A percentile compares a stretch with the other conserved stretches of the same genome.
Conservation (phyloP, 495 filamentous ascomycete genomes). For the Filosporella fistucella region DNA sequence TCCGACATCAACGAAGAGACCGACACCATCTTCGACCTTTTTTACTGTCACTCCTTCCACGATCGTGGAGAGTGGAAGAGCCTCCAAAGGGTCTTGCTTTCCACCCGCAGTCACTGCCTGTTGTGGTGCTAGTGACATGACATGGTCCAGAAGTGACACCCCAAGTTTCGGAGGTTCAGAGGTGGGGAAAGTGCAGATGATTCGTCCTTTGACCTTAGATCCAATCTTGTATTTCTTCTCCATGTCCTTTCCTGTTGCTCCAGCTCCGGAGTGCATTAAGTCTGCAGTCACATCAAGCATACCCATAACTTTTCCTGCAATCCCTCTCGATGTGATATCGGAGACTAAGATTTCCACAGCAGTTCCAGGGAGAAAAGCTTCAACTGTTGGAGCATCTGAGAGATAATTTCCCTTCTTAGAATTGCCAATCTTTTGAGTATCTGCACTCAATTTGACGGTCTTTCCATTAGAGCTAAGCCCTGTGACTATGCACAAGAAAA, state of each 20-base stretch:
- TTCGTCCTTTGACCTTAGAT: slow-evolving; percentile 77
- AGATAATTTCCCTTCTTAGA: slow-evolving; percentile 63
- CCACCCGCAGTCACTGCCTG: slow-evolving; percentile 26
- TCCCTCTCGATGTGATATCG: slow-evolving; percentile 55
- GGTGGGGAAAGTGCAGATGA: slow-evolving; percentile 78
- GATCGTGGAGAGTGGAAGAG: slow-evolving; percentile 68
- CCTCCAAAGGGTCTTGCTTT: slow-evolving; percentile 42
- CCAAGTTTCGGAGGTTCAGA: slow-evolving; percentile 78
- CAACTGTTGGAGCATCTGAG: slow-evolving; percentile 74
- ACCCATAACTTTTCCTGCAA: slow-evolving; percentile 85
- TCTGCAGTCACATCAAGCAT: slow-evolving; percentile 86
- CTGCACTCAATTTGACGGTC: slow-evolving; percentile 80
- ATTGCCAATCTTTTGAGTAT: slow-evolving; percentile 57
- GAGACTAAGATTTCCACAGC: slow-evolving; percentile 81
- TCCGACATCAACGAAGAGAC: slow-evolving; percentile 78
- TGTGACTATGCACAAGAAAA: slow-evolving; percentile 77
- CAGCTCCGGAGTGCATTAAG: slow-evolving; percentile 77
- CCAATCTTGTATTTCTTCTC: slow-evolving; percentile 72
- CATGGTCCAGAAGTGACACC: slow-evolving; percentile 79
- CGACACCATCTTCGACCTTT: slow-evolving; percentile 70
- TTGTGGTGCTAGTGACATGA: slow-evolving; percentile 55
- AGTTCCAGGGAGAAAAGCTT: slow-evolving; percentile 85
- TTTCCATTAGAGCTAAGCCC: slow-evolving; percentile 73
- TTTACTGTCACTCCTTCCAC: slow-evolving; percentile 71
- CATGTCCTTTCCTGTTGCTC: slow-evolving; percentile 56